Evolutionary conservation across 345 rosid species (phyloP).

Genomic region (Rubroshorea leprosula): DNA sequence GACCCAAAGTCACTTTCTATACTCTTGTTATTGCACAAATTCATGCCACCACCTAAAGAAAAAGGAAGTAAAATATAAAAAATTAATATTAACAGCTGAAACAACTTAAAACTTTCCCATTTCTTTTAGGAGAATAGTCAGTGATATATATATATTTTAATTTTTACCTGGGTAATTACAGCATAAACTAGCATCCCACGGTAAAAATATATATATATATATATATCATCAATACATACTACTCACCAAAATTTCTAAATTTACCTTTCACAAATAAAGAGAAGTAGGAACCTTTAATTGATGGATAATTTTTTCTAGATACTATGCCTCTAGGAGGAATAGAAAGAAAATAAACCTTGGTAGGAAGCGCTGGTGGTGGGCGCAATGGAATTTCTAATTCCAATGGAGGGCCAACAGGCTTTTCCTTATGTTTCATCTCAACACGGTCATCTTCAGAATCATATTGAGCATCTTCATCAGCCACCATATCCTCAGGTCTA

Average conservation of each 20-base stretch:
- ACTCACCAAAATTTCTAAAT: too few species aligned
- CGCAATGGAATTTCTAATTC: conserved; percentile 83
- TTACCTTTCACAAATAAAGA: too few species aligned
- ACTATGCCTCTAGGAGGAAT: not conserved
- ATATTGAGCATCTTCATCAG: conserved; percentile 70
- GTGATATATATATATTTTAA: not conserved
- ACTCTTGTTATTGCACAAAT: not conserved
- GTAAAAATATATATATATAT: too few species aligned
- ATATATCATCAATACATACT: too few species aligned
- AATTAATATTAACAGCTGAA: not conserved
- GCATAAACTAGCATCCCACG: not conserved
- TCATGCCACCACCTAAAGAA: not conserved
- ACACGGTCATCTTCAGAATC: conserved; percentile 81
- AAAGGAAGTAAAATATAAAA: too few species aligned
- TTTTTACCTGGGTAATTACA: not conserved
- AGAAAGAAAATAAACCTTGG: conserved; percentile 45
- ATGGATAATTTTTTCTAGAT: not conserved
- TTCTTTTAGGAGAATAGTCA: not conserved
- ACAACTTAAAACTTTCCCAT: not conserved
- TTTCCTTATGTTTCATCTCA: conserved; percentile 72
- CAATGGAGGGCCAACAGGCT: conserved; percentile 86
- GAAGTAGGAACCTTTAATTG: not conserved
- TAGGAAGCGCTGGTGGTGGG: conserved; percentile 72
- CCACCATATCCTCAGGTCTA: conserved; percentile 69
- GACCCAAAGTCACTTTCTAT: not conserved